A percentile compares a stretch with the other conserved stretches of the same genome.
phyloP scores from a whole-genome alignment of 257 asterid genomes.

The Solanum chaucha region DNA sequence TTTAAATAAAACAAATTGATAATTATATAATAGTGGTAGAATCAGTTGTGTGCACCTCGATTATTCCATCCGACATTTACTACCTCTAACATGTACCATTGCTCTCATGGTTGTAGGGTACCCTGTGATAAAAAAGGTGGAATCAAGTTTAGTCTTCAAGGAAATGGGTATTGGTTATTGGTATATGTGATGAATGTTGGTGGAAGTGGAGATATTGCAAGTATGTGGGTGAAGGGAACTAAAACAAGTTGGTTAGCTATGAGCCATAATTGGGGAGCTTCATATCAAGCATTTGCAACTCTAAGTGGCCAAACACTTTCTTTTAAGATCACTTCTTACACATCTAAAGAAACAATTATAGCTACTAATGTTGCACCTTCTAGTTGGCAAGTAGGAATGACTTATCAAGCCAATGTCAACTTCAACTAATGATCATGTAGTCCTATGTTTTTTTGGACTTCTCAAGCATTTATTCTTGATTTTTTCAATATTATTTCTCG shows the following conservation, averaged over 20 bases:
- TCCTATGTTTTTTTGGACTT: not conserved
- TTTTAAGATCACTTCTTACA: conserved; percentile 50
- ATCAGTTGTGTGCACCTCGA: not conserved
- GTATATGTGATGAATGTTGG: conserved; percentile 76
- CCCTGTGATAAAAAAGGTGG: conserved; percentile 48
- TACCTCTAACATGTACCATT: not conserved
- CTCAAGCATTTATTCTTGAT: not conserved
- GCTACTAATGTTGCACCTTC: conserved; percentile 64
- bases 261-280: conserved; percentile 98
- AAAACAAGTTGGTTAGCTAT: conserved; percentile 70
- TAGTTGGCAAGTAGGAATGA: conserved; percentile 48
- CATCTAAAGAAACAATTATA: conserved; percentile 37
- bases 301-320: conserved; percentile 68
- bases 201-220: conserved; percentile 58
- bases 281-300: conserved; percentile 63
- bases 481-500: not conserved
- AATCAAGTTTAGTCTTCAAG: conserved; percentile 49
- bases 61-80: not conserved
- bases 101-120: conserved; percentile 26
- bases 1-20: no score
- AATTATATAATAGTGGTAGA: not conserved
- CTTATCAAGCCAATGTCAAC: conserved; percentile 36
- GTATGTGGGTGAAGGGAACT: conserved; percentile 67
- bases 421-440: conserved; percentile 35
- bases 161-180: conserved; percentile 76